Evolutionary conservation across 148 eudicot genomes (phyloP).

Genomic region (Bassia scoparia): DNA sequence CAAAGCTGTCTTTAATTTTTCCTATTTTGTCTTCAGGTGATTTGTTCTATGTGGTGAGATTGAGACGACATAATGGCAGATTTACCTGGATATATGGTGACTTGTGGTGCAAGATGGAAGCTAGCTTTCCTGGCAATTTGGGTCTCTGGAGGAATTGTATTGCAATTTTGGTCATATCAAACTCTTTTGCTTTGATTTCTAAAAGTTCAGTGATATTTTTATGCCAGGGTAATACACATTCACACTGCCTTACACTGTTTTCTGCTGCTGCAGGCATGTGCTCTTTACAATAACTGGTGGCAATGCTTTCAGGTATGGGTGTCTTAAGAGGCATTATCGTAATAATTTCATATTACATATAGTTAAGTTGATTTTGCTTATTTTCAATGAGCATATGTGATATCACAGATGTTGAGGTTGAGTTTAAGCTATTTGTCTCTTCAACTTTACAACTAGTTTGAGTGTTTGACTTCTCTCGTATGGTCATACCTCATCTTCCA

Average conservation of each 20-base stretch:
- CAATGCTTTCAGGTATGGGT: constrained; percentile 76
- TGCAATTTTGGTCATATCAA: constrained; percentile 64
- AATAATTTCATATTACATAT: too few relatives aligned
- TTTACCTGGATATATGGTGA: constrained; percentile 51
- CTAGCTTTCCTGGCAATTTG: constrained; percentile 74
- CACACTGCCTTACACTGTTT: constrained; percentile 7
- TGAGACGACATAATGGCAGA: constrained; percentile 57
- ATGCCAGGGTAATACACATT: not conserved
- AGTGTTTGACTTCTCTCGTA: too few relatives aligned
- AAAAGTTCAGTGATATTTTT: too few relatives aligned
- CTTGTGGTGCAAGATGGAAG: constrained; percentile 75
- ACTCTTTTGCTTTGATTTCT: constrained; percentile 9
- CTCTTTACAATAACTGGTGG: constrained; percentile 94
- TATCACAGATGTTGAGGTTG: too few relatives aligned
- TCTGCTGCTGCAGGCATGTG: constrained; percentile 74
- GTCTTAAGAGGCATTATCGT: not conserved
- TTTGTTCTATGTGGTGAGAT: constrained; percentile 31
- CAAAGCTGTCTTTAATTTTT: not conserved
- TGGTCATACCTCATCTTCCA: too few relatives aligned
- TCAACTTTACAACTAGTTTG: too few relatives aligned
- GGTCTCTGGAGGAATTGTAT: constrained; percentile 63
- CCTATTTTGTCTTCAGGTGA: constrained; percentile 1
- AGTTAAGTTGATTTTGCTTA: too few relatives aligned
- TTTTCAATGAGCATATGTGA: too few relatives aligned
- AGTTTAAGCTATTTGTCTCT: too few relatives aligned